These are phyloP conservation scores for Nakataea oryzae DNA, from an alignment of 2,329 filamentous ascomycete genomes.

Conservation along the genomic window DNA sequence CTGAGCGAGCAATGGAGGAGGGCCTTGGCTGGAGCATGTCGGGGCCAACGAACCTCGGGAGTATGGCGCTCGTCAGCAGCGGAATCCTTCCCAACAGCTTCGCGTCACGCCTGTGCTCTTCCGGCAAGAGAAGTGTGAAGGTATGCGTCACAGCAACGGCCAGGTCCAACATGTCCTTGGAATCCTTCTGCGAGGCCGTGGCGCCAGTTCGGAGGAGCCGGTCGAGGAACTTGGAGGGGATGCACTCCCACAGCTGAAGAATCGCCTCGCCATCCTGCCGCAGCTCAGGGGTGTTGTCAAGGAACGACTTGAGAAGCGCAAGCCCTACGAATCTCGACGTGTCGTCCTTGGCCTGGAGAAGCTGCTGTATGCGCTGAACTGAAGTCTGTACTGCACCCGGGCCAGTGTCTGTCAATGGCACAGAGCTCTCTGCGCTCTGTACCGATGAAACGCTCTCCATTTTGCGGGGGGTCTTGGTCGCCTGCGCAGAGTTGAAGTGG, in stretches of 20 bases:
- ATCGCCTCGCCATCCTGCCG: conserved; percentile 34
- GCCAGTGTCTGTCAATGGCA: not conserved
- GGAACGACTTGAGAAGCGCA: conserved; percentile 52
- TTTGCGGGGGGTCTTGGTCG: not conserved
- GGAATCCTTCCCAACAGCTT: conserved; percentile 43
- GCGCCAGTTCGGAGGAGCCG: conserved; percentile 45
- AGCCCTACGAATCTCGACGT: conserved; percentile 60
- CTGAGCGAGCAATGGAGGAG: not conserved
- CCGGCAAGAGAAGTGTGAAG: conserved; percentile 47
- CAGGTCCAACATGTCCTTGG: conserved; percentile 51
- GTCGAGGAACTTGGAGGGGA: conserved; percentile 54
- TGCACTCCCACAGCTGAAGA: conserved; percentile 43
- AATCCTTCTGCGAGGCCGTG: conserved; percentile 26
- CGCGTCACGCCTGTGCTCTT: conserved; percentile 27
- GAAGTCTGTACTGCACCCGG: conserved; percentile 4
- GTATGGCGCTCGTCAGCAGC: conserved; percentile 38
- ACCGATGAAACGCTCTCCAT: not conserved
- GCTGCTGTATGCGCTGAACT: conserved; percentile 39
- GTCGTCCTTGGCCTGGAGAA: conserved; percentile 52
- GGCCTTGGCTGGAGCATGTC: not conserved
- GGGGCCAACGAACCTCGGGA: conserved; percentile 35
- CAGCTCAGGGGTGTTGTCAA: conserved; percentile 48
- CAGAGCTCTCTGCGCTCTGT: not conserved
- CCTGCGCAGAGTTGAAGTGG: not conserved
- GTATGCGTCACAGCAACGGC: conserved; percentile 53